Base-by-base conservation (phyloP, 148 eudicot species). In the Chenopodium berlandieri region DNA sequence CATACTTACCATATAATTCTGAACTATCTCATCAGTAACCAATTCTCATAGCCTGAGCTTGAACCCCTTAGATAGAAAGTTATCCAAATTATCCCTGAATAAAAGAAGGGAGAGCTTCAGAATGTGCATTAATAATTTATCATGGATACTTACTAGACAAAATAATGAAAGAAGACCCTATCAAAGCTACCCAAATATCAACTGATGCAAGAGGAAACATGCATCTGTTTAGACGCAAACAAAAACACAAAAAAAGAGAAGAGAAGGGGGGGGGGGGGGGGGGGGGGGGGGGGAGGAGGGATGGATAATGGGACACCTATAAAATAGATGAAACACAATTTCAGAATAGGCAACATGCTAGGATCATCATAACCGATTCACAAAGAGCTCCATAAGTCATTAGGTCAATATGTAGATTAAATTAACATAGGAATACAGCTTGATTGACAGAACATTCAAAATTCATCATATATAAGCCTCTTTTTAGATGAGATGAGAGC, bases 31-130 rank as follows among this genome's bases (percentile, higher is more conserved):
- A 20, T 0, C 16, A 52, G 0, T 52, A 14, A 14, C 16, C 56
- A 27, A 8, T n/a, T 0, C 14, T 75, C 67, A 75, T 27, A 75
- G 67, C 78, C 7, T 75, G 22, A 75, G 67, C 78, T 75, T 75
- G 78, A 75, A 75, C 7, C 78, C 68, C 23, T 47, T 58, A 27
- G 78, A 58, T 19, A 75, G 68, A 58, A 75, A 75, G 2, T 64
- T 30, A 32, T 58, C 68, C 48, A 60, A 16, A 32, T 32, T 75
- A 27, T 58, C 60, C 68, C 78, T 75, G 65, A 12, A 54, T 1
- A 54, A 56, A 56, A 75, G 37, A 3, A 14, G 64, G 23, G 78
- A 64, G 70, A 27, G 30, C 17, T 27, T 65, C 69, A 65, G 69
- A 23, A 23, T 66, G 34, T 66, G 70, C 70, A 66, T 66, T 62